Conservation (phyloP, 768 basidiomycete genomes). For the Kwoniella shandongensis region DNA sequence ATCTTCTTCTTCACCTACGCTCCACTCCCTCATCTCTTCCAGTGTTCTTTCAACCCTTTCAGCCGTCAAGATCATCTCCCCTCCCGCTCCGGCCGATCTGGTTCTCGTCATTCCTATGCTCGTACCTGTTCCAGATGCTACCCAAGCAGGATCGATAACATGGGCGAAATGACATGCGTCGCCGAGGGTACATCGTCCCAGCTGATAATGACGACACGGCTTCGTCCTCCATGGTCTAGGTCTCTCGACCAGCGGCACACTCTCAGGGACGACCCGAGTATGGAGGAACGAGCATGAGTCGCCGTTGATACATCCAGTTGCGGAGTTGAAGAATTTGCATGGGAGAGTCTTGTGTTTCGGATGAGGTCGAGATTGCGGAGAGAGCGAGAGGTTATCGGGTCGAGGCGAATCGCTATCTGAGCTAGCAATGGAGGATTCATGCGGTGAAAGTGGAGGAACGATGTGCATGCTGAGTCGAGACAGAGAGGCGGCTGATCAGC, state of each 20-base stretch:
- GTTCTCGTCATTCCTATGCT: background rate
- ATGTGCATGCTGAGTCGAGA: constrained; percentile 28
- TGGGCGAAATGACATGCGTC: constrained; percentile 53
- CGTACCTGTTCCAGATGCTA: constrained; percentile 5
- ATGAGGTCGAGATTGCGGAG: constrained; percentile 3
- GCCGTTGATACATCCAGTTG: constrained; percentile 43
- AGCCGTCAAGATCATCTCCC: constrained; percentile 20
- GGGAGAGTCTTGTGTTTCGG: constrained; percentile 27
- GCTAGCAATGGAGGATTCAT: constrained; percentile 13
- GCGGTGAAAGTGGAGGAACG: constrained; percentile 9
- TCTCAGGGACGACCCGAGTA: constrained; percentile 41
- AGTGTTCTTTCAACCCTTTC: constrained; percentile 19
- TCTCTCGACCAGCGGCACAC: constrained; percentile 34
- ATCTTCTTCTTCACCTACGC: background rate
- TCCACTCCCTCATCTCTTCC: constrained; percentile 17
- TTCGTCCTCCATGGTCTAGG: constrained; percentile 51
- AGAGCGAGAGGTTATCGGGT: background rate
- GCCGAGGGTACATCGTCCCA: constrained; percentile 43
- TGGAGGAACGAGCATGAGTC: constrained; percentile 46
- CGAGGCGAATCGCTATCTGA: background rate
- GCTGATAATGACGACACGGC: constrained; percentile 45
- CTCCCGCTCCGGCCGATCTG: background rate
- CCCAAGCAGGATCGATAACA: constrained; percentile 27
- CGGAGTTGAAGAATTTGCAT: constrained; percentile 52
- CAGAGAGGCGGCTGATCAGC: background rate